Evolutionary conservation across 257 asterid species (phyloP).

Genomic region (Forsythia viridissima): DNA sequence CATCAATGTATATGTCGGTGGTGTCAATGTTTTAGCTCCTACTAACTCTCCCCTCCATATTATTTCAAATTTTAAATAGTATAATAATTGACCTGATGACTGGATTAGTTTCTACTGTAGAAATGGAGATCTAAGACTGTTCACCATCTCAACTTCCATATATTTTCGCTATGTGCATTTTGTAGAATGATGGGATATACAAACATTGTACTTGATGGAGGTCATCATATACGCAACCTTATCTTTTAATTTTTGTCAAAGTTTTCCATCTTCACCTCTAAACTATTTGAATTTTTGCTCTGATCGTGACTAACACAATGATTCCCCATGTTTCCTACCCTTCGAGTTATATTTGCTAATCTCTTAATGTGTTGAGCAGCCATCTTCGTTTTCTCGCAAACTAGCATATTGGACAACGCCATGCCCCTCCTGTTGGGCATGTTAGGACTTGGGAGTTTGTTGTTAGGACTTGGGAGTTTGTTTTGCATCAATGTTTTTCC

Average conservation of each 20-base stretch:
- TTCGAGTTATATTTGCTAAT: background rate
- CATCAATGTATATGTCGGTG: background rate
- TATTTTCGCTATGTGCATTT: background rate
- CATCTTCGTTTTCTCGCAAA: background rate
- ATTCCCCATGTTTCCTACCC: background rate
- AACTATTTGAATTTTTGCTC: background rate
- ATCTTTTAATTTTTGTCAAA: background rate
- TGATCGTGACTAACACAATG: background rate
- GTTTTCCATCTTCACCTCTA: background rate
- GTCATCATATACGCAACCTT: background rate
- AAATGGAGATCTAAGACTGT: background rate
- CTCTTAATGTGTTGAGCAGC: background rate
- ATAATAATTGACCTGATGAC: constrained; percentile 1
- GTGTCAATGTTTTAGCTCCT: background rate
- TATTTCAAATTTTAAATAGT: background rate
- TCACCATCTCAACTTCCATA: background rate
- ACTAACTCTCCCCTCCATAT: background rate
- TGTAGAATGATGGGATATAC: background rate
- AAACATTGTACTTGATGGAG: background rate
- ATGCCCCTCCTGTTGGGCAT: background rate
- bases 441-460: background rate
- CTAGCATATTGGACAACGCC: background rate
- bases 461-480: background rate
- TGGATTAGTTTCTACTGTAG: constrained; percentile 10
- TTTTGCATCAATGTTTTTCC: background rate